Evolutionary conservation across 2,329 filamentous ascomycete species (phyloP), one percentile per base, ranked within the genome.

Genomic region (Stenocarpella maydis): DNA sequence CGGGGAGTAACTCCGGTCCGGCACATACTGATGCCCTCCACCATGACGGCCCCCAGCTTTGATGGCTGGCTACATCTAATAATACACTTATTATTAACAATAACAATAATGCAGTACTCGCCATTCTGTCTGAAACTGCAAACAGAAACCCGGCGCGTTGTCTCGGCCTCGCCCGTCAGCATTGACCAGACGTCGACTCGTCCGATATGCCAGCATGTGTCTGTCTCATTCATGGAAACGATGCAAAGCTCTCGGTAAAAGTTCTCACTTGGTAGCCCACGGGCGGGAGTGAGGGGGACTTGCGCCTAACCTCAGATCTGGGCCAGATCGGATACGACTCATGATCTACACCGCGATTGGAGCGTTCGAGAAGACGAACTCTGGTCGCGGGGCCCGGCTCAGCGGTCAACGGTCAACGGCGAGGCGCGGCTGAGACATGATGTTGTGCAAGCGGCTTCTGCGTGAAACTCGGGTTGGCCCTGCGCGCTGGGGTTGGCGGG

Each of bases 331-430:
- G 19, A 34, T 61, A 47, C 58, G 47, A 61, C 58, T 28, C 41
- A 10, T 41, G 58, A 61, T 61, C 58, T 34, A 61, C 58, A 61
- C 41, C 28, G 58, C 58, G 58, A 61, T 61, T 61, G 58, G 58
- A 47, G 41, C 41, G n/a, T 47, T 41, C 47, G 41, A 61, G 58
- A 37, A 63, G 58, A 63, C 37, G 58, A 63, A 49, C 41, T 49
- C 28, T 49, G 58, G 43, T n/a, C 12, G 43, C 12, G 14, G 41
- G 26, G 12, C 28, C 39, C 43, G 43, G 19, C 19, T 10, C 28
- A 49, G 47, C 41, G 58, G 28, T n/a, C n/a, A 49, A 63, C 41
- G 58, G 58, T 63, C 58, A 63, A 63, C 58, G 58, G 58, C 58
- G 28, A 63, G 45, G 58, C 43, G 43, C n/a, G 58, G 58, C 49